phyloP scores from a whole-genome alignment of 352 stramenopile species.

The Phytophthora sansomeana region DNA sequence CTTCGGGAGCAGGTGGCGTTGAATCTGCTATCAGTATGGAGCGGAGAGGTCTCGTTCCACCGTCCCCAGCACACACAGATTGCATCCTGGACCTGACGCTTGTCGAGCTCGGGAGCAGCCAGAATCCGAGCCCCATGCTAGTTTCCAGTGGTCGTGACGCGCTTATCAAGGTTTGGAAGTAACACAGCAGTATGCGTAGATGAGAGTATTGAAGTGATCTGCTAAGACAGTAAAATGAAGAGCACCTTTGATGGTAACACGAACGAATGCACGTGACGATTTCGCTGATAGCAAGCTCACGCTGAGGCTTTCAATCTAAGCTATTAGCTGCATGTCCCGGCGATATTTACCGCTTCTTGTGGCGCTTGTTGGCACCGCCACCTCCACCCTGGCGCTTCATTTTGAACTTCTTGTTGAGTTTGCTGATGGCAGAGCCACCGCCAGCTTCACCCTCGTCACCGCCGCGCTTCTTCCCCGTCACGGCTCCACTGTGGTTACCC shows the following conservation, averaged over 20 bases:
- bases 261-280: constrained; percentile 3
- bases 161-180: constrained; percentile 98
- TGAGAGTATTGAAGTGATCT: constrained; percentile 31
- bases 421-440: constrained; percentile 26
- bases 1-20: constrained; percentile 61
- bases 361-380: constrained; percentile 37
- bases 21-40: constrained; percentile 86
- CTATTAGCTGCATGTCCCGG: not conserved
- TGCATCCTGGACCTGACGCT: constrained; percentile 96
- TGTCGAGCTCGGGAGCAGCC: constrained; percentile 87
- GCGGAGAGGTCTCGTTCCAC: constrained; percentile 85
- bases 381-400: constrained; percentile 39
- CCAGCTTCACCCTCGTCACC: constrained; percentile 34
- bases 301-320: not conserved
- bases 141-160: constrained; percentile 95
- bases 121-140: constrained; percentile 74
- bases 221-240: constrained; percentile 27
- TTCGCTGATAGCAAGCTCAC: not conserved
- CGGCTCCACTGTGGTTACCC: constrained; percentile 13
- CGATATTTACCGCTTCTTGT: constrained; percentile 50
- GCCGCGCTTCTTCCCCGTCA: constrained; percentile 42
- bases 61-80: constrained; percentile 92
- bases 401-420: constrained; percentile 51
- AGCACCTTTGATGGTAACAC: constrained; percentile 14
- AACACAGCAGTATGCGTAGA: constrained; percentile 14